Percentiles rank a stretch among this genome's conserved stretches.
These are phyloP conservation scores for Monosporascus sp. DNA, from an alignment of 2,329 filamentous ascomycete genomes.

Conservation along the genomic window DNA sequence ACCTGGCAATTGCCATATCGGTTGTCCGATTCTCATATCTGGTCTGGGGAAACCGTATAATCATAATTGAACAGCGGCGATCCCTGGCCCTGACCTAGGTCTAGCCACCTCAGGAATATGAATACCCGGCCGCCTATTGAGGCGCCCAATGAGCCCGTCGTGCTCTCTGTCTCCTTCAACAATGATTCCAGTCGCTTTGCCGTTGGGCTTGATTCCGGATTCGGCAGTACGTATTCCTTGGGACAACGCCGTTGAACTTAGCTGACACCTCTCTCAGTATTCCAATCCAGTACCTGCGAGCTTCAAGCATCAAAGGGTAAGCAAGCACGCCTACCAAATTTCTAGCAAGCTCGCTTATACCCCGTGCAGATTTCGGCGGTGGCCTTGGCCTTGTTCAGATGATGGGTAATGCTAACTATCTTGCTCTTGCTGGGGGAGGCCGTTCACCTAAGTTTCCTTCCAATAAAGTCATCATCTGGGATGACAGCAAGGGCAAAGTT, in stretches of 20 bases:
- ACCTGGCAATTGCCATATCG: neutral
- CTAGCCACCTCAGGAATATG: slow-evolving; percentile 49
- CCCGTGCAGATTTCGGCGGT: slow-evolving; percentile 55
- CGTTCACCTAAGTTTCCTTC: slow-evolving; percentile 78
- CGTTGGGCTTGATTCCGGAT: slow-evolving; percentile 79
- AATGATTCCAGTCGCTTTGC: slow-evolving; percentile 79
- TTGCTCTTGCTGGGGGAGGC: slow-evolving; percentile 86
- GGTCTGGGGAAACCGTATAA: neutral
- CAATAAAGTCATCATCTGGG: slow-evolving; percentile 93
- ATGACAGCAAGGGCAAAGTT: slow-evolving; percentile 69
- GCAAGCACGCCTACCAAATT: slow-evolving; percentile 1
- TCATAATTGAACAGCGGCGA: neutral
- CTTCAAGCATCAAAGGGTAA: slow-evolving; percentile 52
- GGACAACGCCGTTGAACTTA: neutral
- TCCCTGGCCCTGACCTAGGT: slow-evolving; percentile 5
- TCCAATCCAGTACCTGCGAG: slow-evolving; percentile 66
- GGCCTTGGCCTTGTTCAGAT: slow-evolving; percentile 80
- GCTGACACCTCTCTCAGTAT: slow-evolving; percentile 46
- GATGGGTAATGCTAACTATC: slow-evolving; percentile 80
- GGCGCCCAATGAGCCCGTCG: slow-evolving; percentile 64
- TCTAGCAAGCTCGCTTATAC: slow-evolving; percentile 2
- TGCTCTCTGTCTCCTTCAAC: slow-evolving; percentile 83
- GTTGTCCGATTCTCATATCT: too few relatives aligned
- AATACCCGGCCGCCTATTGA: slow-evolving; percentile 86
- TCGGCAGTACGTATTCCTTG: slow-evolving; percentile 59